These are phyloP conservation scores for Claviceps arundinis DNA, from an alignment of 2,329 filamentous ascomycete species.

Conservation along the genomic window DNA sequence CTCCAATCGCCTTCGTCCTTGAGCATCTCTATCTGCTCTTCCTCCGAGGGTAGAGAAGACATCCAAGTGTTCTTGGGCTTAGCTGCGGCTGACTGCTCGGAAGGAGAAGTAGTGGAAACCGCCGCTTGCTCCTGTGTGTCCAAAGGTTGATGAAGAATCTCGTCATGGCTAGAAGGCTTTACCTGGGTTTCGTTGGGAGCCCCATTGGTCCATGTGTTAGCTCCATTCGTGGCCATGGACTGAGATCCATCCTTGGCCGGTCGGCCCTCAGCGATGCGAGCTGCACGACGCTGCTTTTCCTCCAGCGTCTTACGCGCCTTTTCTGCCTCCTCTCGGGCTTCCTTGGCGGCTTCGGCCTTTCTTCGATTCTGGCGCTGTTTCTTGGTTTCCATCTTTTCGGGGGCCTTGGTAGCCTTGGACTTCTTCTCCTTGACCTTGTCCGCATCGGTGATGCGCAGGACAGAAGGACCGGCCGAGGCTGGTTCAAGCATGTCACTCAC, in stretches of 20 bases:
- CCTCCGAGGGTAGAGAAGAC: slow-evolving; percentile 42
- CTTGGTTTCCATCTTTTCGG: slow-evolving; percentile 68
- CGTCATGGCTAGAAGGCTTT: slow-evolving; percentile 18
- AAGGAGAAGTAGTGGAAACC: slow-evolving; percentile 11
- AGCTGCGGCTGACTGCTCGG: slow-evolving; percentile 20
- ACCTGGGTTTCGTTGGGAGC: slow-evolving; percentile 19
- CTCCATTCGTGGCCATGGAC: slow-evolving; percentile 34
- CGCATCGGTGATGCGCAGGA: slow-evolving; percentile 64
- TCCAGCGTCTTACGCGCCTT: slow-evolving; percentile 60
- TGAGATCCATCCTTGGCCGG: slow-evolving; percentile 67
- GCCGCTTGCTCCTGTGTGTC: slow-evolving; percentile 40
- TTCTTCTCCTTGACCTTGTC: slow-evolving; percentile 50
- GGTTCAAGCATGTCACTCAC: slow-evolving; percentile 89
- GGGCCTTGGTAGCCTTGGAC: slow-evolving; percentile 46
- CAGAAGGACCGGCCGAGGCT: slow-evolving; percentile 50
- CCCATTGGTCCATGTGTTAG: slow-evolving; percentile 30
- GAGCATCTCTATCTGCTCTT: slow-evolving; percentile 47
- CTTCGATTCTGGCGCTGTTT: slow-evolving; percentile 88
- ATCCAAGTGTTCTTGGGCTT: slow-evolving; percentile 31
- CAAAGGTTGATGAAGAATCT: slow-evolving; percentile 32
- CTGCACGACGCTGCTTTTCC: slow-evolving; percentile 72
- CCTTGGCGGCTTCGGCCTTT: slow-evolving; percentile 74
- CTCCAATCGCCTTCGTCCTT: slow-evolving; percentile 42
- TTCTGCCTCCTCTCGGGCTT: slow-evolving; percentile 63
- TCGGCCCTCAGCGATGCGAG: slow-evolving; percentile 70